A percentile compares a stretch with the other conserved stretches of the same genome.
These are phyloP conservation scores for Tetrahymena borealis DNA, from an alignment of 73 alveolate species.

Conservation along the genomic window DNA sequence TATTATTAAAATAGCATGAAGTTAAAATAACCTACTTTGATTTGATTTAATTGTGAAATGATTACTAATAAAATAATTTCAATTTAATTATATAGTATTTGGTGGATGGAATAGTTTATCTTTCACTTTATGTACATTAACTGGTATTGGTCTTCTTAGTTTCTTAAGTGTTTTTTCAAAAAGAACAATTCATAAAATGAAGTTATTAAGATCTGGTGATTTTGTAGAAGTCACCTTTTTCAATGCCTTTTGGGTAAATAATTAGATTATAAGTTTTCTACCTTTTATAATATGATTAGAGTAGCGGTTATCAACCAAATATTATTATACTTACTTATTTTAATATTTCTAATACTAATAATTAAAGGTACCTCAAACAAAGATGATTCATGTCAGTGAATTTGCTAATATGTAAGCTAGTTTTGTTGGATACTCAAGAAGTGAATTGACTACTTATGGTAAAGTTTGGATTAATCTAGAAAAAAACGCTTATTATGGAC, in stretches of 20 bases:
- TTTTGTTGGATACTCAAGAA: slow-evolving; percentile 19
- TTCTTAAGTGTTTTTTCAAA: slow-evolving; percentile 30
- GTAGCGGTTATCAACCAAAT: too few relatives aligned
- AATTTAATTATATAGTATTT: background rate
- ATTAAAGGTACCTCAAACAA: slow-evolving; percentile 4
- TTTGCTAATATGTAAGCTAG: slow-evolving; percentile 14
- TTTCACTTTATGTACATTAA: slow-evolving; percentile 17
- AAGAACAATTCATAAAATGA: slow-evolving; percentile 35
- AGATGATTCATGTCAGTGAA: slow-evolving; percentile 32
- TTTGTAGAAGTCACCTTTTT: slow-evolving; percentile 29
- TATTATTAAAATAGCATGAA: too few relatives aligned
- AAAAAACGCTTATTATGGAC: slow-evolving; percentile 19
- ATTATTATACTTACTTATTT: too few relatives aligned
- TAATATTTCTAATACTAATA: background rate
- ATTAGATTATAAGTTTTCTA: too few relatives aligned
- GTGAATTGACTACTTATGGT: slow-evolving; percentile 29
- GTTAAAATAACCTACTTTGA: too few relatives aligned
- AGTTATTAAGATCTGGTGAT: slow-evolving; percentile 30
- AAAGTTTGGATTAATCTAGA: slow-evolving; percentile 38
- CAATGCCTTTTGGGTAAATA: slow-evolving; percentile 33
- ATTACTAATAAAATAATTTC: background rate
- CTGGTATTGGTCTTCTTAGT: slow-evolving; percentile 14
- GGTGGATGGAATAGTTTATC: slow-evolving; percentile 43
- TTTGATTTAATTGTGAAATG: background rate
- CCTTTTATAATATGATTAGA: too few relatives aligned